Percentiles rank a stretch among this genome's conserved stretches.
Evolutionary conservation across 208 protist species (phyloP).

Genomic region (Trypanosoma congolense): DNA sequence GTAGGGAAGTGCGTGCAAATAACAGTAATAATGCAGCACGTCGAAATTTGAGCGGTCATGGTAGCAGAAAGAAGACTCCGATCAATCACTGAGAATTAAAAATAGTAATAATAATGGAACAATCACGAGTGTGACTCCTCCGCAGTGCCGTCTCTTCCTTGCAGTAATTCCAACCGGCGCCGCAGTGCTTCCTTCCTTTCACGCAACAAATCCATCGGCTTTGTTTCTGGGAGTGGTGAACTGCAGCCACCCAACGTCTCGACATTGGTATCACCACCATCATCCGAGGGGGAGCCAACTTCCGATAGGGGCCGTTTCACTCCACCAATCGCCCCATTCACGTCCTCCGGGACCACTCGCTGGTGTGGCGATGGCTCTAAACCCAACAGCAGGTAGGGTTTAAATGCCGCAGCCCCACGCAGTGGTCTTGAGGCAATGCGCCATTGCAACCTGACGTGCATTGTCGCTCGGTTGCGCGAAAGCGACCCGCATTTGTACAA

Average conservation of each 20-base stretch:
- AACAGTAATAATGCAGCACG: too few relatives aligned
- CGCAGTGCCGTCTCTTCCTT: slow-evolving; percentile 20
- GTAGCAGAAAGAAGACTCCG: too few relatives aligned
- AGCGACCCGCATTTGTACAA: slow-evolving; percentile 14
- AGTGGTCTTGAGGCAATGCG: slow-evolving; percentile 37
- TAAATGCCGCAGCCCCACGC: slow-evolving; percentile 19
- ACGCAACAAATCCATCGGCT: slow-evolving; percentile 14
- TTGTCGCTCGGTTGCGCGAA: slow-evolving; percentile 28
- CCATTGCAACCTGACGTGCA: slow-evolving; percentile 64
- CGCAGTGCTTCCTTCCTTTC: slow-evolving; percentile 44
- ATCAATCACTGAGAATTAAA: too few relatives aligned
- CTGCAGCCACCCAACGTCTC: not conserved
- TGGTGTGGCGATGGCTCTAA: slow-evolving; percentile 10
- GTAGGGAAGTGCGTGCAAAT: too few relatives aligned
- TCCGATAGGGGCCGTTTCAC: slow-evolving; percentile 20
- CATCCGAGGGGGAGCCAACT: slow-evolving; percentile 6
- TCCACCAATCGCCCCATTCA: slow-evolving; percentile 5
- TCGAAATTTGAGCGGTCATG: too few relatives aligned
- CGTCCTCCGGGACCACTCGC: not conserved
- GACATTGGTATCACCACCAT: slow-evolving; percentile 14
- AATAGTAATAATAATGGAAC: too few relatives aligned
- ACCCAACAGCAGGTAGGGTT: slow-evolving; percentile 19
- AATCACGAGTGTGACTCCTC: not conserved
- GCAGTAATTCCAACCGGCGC: slow-evolving; percentile 42
- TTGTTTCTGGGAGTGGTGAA: not conserved